These are phyloP conservation scores for Solanum chacoense DNA, from an alignment of 305 asterid genomes.

Conservation along the genomic window DNA sequence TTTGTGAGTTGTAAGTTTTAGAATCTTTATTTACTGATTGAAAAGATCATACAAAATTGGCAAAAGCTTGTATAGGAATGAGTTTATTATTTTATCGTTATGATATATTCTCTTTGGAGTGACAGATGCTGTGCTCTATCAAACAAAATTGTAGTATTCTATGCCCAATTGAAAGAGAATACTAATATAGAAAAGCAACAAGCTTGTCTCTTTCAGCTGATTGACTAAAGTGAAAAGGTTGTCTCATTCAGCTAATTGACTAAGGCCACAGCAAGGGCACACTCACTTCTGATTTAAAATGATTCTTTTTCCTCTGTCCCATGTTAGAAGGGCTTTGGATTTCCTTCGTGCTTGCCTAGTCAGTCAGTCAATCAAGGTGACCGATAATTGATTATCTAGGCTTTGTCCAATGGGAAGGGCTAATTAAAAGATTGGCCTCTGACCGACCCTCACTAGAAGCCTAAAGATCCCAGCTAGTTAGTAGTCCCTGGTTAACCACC, in stretches of 20 bases:
- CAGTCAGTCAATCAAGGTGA: not conserved
- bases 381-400: not conserved
- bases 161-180: not conserved
- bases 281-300: not conserved
- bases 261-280: not conserved
- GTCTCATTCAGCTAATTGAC: not conserved
- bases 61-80: not conserved
- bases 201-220: not conserved
- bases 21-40: not conserved
- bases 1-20: not conserved
- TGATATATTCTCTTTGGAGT: not conserved
- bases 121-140: not conserved
- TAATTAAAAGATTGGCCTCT: not conserved
- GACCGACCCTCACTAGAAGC: not conserved
- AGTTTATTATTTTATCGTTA: not conserved
- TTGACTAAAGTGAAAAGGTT: not conserved
- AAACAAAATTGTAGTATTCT: not conserved
- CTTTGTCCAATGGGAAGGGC: not conserved
- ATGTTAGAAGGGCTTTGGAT: not conserved
- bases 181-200: not conserved
- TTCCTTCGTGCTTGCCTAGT: not conserved
- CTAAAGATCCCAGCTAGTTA: not conserved
- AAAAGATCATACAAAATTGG: not conserved
- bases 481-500: not conserved
- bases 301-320: not conserved